Base-by-base conservation (phyloP, 495 filamentous ascomycete genomes). In the Penicillium coprophilum region DNA sequence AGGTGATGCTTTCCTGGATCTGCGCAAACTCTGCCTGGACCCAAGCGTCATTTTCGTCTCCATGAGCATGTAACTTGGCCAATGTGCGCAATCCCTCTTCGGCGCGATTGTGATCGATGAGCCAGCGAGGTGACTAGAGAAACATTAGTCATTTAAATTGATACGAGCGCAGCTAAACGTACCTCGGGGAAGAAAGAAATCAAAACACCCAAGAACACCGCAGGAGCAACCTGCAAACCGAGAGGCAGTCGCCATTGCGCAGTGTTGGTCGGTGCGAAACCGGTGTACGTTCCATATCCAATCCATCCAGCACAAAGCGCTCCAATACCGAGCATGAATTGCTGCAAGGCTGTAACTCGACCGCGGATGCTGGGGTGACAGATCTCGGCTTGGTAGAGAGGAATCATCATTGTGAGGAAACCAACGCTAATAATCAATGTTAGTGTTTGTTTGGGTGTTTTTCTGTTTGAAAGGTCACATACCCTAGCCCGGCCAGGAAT, bases 371-470 rank as follows among this genome's bases (percentile, higher is more conserved):
- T 64, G 4, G 74, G 74, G 51, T 76, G 76, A 23, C 71, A 73
- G 40, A 77, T 69, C 55, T 79, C 76, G 46, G 75, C 74, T 52
- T 77, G 75, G 53, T 77, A 78, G 6, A 78, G 64, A 6, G 75
- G 76, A 15, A 79, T 71, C 36, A 75, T 68, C 76, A 77, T 79
- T 70, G 70, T 85, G 76, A 66, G 85, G 82, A 66, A 87, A 67
- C 87, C 86, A 82, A 63, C 80, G 27, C 68, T 74, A 43, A 40
- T 1, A 8, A 17, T n/a, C 7, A 38, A 30, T 10, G 19, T 38
- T 20, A 40, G 20, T 44, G 23, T 17, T 43, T 27, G 24, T 19
- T 27, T 17, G 28, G 45, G 1, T 17, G 21, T 23, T 6, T 13
- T 13, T n/a, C n/a, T 36, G 6, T 20, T 31, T 13, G 68, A 36